These are phyloP conservation scores for Kwoniella shandongensis DNA, from an alignment of 768 basidiomycete genomes.

Conservation along the genomic window DNA sequence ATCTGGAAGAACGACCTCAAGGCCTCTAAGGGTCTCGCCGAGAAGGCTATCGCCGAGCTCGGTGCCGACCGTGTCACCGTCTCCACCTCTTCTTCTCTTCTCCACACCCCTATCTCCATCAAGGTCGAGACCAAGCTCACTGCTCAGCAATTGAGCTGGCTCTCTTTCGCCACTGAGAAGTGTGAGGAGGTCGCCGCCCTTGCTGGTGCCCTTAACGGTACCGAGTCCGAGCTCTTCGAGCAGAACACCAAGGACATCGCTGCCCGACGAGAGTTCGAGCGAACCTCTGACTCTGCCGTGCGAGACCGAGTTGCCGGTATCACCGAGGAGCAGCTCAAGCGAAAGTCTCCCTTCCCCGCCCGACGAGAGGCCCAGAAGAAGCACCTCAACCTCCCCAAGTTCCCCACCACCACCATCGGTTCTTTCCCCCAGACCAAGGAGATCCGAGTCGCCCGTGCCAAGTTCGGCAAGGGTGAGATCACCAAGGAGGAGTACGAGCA, in stretches of 20 bases:
- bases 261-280: constrained; percentile 92
- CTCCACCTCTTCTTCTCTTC: constrained; percentile 94
- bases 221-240: constrained; percentile 77
- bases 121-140: constrained; percentile 88
- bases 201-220: constrained; percentile 79
- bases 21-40: constrained; percentile 73
- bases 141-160: constrained; percentile 89
- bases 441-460: constrained; percentile 94
- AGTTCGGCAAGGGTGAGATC: constrained; percentile 87
- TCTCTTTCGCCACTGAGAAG: constrained; percentile 97
- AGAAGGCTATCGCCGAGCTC: constrained; percentile 79
- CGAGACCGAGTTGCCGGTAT: constrained; percentile 93
- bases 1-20: constrained; percentile 98
- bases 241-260: constrained; percentile 86
- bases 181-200: constrained; percentile 83
- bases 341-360: constrained; percentile 81
- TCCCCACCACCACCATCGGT: constrained; percentile 97
- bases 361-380: constrained; percentile 87
- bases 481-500: constrained; percentile 84
- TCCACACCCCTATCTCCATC: constrained; percentile 96
- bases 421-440: constrained; percentile 99
- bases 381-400: constrained; percentile 86
- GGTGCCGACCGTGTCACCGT: constrained; percentile 81
- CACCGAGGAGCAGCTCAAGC: constrained; percentile 77
- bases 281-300: constrained; percentile 85